Evolutionary conservation across 768 basidiomycete genomes (phyloP).

Genomic region (Baorangia bicolor): DNA sequence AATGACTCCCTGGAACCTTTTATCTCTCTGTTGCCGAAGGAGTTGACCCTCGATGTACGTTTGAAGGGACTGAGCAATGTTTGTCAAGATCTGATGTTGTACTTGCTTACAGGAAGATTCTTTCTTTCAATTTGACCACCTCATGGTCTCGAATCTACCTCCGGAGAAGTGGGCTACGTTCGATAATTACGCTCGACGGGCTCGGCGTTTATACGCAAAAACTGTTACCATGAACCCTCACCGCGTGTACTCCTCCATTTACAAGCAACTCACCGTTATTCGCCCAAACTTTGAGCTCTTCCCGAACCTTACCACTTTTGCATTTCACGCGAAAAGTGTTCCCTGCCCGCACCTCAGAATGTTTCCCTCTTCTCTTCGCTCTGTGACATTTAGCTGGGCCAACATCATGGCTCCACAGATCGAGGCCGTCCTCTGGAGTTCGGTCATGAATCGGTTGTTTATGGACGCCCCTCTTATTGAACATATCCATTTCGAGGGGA

Average conservation of each 20-base stretch:
- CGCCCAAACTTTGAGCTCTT: slow-evolving; percentile 27
- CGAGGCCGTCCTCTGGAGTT: slow-evolving; percentile 22
- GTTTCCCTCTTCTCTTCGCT: slow-evolving; percentile 25
- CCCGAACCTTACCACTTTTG: slow-evolving; percentile 18
- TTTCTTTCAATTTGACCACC: slow-evolving; percentile 12
- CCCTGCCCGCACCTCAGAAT: slow-evolving; percentile 13
- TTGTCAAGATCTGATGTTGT: slow-evolving; percentile 6
- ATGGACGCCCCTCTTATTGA: slow-evolving; percentile 22
- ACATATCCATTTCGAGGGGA: slow-evolving; percentile 24
- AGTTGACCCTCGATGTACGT: slow-evolving; percentile 23
- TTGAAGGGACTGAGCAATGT: neutral
- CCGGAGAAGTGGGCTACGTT: slow-evolving; percentile 18
- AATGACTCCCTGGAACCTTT: slow-evolving; percentile 28
- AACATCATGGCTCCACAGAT: slow-evolving; percentile 12
- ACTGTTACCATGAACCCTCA: slow-evolving; percentile 28
- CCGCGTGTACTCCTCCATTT: slow-evolving; percentile 27
- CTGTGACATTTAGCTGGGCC: slow-evolving; percentile 21
- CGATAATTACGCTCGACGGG: slow-evolving; percentile 23
- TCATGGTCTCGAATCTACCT: slow-evolving; percentile 3
- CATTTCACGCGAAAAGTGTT: slow-evolving; percentile 16
- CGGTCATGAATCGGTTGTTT: slow-evolving; percentile 18
- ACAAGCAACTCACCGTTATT: slow-evolving; percentile 20
- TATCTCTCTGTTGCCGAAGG: slow-evolving; percentile 19
- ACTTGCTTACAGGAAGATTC: slow-evolving; percentile 18
- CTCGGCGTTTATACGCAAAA: slow-evolving; percentile 24